phyloP scores from a whole-genome alignment of 306 rosid species.

The Glycine tomentella region DNA sequence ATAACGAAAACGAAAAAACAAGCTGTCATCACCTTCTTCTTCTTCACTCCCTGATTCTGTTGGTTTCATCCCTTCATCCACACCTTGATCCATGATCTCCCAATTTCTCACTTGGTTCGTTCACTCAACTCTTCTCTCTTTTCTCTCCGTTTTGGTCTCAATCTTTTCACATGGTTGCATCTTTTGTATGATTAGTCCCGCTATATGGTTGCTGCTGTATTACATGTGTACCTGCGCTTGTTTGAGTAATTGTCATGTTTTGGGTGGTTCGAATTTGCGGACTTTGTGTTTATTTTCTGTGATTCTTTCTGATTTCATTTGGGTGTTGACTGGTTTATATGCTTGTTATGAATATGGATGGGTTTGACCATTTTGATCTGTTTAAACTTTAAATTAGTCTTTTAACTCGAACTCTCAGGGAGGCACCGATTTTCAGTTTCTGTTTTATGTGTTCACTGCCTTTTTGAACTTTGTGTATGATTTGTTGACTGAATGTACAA shows the following conservation, averaged over 20 bases:
- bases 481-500: constrained; percentile 7
- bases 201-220: not conserved
- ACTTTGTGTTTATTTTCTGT: constrained; percentile 8
- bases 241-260: constrained; percentile 15
- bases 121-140: constrained; percentile 26
- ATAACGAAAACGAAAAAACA: constrained; percentile 48
- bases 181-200: not conserved
- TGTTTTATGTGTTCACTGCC: not conserved
- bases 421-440: constrained; percentile 26
- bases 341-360: constrained; percentile 28
- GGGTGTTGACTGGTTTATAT: constrained; percentile 35
- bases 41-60: constrained; percentile 44
- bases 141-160: constrained; percentile 16
- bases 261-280: not conserved
- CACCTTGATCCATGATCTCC: constrained; percentile 32
- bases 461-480: constrained; percentile 1
- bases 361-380: constrained; percentile 33
- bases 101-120: constrained; percentile 48
- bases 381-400: too few species aligned
- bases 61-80: constrained; percentile 40
- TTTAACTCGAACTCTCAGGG: not conserved
- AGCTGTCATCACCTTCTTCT: constrained; percentile 45
- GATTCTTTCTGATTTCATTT: constrained; percentile 13
- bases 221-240: constrained; percentile 1
- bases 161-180: not conserved